A percentile compares a stretch with the other conserved stretches of the same genome.
These are phyloP conservation scores for Cercospora zeae-maydis DNA, from an alignment of 2,329 filamentous ascomycete genomes.

Conservation along the genomic window DNA sequence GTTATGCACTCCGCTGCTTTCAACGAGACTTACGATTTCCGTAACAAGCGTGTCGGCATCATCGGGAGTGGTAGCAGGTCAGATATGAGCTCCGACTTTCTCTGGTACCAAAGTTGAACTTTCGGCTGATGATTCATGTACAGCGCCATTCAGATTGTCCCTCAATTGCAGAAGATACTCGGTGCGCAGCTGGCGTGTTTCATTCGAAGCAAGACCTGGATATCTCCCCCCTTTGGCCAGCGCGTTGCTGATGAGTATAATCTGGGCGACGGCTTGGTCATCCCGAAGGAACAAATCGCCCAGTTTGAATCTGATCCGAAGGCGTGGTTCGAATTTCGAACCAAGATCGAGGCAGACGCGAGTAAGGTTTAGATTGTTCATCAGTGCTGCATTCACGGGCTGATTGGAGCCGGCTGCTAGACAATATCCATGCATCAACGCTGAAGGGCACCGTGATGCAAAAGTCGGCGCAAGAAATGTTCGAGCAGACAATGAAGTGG, in stretches of 20 bases:
- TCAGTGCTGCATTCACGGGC: neutral
- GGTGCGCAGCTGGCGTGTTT: conserved; percentile 57
- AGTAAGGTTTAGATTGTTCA: neutral
- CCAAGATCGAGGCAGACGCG: conserved; percentile 52
- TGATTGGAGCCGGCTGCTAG: conserved; percentile 32
- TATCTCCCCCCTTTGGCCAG: conserved; percentile 53
- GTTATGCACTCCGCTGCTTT: conserved; percentile 41
- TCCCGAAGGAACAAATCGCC: conserved; percentile 54
- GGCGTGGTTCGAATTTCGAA: conserved; percentile 52
- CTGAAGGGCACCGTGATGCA: conserved; percentile 41
- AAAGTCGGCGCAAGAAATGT: conserved; percentile 36
- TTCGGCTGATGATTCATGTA: neutral
- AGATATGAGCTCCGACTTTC: neutral
- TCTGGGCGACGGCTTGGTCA: conserved; percentile 49
- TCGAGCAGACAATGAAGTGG: conserved; percentile 43
- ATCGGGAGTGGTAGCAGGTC: conserved; percentile 40
- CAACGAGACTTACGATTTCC: conserved; percentile 34
- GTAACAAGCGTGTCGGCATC: conserved; percentile 38
- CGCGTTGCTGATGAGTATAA: conserved; percentile 34
- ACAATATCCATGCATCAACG: conserved; percentile 47
- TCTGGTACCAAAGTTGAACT: neutral
- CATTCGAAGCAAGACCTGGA: conserved; percentile 63
- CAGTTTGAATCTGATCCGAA: conserved; percentile 57
- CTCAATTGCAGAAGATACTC: conserved; percentile 36
- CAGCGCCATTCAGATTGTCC: conserved; percentile 43